These are phyloP conservation scores for Rhodotorula babjevae DNA, from an alignment of 768 basidiomycete species.

Conservation along the genomic window DNA sequence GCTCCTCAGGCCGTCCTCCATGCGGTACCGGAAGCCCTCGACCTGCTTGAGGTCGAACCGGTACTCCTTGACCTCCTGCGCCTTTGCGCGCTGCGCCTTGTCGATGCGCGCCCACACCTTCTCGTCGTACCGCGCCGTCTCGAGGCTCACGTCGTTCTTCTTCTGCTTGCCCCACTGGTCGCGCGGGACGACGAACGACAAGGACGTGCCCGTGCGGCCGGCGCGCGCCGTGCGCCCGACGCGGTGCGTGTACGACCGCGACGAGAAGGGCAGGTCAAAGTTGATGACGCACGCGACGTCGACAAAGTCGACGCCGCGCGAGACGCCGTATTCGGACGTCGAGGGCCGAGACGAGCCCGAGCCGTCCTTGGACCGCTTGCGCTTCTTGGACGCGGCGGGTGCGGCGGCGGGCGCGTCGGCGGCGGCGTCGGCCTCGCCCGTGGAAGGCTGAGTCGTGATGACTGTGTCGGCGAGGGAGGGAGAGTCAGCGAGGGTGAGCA, in stretches of 20 bases:
- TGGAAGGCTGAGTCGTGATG: conserved; percentile 39
- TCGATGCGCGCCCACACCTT: conserved; percentile 70
- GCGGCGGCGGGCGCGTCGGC: background rate
- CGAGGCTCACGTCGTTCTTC: conserved; percentile 61
- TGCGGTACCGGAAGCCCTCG: conserved; percentile 93
- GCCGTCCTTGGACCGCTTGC: conserved; percentile 46
- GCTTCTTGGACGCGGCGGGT: conserved; percentile 45
- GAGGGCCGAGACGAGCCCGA: conserved; percentile 53
- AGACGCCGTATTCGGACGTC: conserved; percentile 83
- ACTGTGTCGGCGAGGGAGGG: conserved; percentile 6
- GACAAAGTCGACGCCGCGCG: conserved; percentile 92
- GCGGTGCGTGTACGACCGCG: conserved; percentile 86
- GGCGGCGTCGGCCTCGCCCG: background rate
- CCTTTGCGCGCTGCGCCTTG: conserved; percentile 60
- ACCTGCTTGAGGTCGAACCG: conserved; percentile 92
- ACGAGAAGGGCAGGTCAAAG: conserved; percentile 88
- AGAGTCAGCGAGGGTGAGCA: background rate
- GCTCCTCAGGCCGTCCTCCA: conserved; percentile 88
- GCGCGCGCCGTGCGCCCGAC: conserved; percentile 95
- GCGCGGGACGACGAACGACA: conserved; percentile 73
- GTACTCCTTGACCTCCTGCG: conserved; percentile 69
- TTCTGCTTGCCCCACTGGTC: conserved; percentile 48
- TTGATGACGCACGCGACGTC: conserved; percentile 96
- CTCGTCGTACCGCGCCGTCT: conserved; percentile 71
- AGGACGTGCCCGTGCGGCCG: conserved; percentile 81